phyloP scores from a whole-genome alignment of 345 rosid species.

The Eucalyptus cloeziana region DNA sequence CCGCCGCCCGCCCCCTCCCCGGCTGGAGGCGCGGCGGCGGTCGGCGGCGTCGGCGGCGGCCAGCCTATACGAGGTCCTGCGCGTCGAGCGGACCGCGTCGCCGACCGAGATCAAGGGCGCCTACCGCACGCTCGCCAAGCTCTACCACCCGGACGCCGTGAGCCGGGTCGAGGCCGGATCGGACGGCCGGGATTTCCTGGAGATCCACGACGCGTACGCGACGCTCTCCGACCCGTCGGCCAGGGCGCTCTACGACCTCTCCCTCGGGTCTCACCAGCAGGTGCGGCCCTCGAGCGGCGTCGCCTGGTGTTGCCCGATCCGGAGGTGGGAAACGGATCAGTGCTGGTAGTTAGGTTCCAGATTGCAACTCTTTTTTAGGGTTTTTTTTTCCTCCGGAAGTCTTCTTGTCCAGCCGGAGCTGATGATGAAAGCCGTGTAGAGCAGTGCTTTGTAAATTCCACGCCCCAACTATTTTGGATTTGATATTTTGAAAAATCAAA shows the following conservation, averaged over 20 bases:
- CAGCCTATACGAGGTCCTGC: conserved; percentile 7
- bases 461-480: neutral
- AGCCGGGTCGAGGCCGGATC: neutral
- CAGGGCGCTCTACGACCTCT: conserved; percentile 57
- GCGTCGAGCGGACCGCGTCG: neutral
- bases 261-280: conserved; percentile 14
- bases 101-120: conserved; percentile 2
- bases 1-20: neutral
- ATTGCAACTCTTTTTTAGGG: neutral
- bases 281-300: neutral
- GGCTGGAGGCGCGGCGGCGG: neutral
- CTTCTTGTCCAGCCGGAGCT: neutral
- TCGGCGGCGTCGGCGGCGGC: conserved; percentile 5
- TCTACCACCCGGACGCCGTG: neutral
- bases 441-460: neutral
- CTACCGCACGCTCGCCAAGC: neutral
- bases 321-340: conserved; percentile 93
- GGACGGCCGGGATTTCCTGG: conserved; percentile 50
- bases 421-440: neutral
- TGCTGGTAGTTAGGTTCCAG: conserved; percentile 43
- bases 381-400: neutral
- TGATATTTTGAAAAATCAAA: neutral
- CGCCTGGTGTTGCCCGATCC: conserved; percentile 14
- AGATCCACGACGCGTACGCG: conserved; percentile 62
- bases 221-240: conserved; percentile 68